Conservation (phyloP, 2,329 filamentous ascomycete genomes). For the Claviceps lovelessii region DNA sequence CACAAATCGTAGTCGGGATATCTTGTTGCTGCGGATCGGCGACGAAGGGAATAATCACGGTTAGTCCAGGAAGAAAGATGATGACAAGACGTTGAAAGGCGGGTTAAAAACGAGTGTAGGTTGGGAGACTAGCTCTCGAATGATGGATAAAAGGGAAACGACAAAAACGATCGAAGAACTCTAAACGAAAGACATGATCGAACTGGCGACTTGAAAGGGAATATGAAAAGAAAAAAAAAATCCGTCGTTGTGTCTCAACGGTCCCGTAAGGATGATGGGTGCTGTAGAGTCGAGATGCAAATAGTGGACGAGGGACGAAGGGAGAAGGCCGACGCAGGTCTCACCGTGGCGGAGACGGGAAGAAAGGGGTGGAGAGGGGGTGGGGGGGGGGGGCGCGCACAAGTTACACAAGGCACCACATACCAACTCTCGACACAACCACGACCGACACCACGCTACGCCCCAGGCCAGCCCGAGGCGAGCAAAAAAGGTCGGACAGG, state of each 20-base stretch:
- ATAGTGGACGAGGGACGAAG: conserved; percentile 4
- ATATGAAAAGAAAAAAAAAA: conserved; percentile 8
- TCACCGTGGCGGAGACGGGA: conserved; percentile 7
- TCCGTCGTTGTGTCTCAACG: conserved; percentile 5
- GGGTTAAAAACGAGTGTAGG: conserved; percentile 14
- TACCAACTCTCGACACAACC: background rate
- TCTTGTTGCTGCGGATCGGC: background rate
- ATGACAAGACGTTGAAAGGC: background rate
- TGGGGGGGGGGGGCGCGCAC: too few relatives aligned
- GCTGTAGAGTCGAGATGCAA: background rate
- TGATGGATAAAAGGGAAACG: background rate
- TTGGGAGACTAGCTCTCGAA: conserved; percentile 11
- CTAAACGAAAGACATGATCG: conserved; percentile 23
- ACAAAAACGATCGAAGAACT: conserved; percentile 8
- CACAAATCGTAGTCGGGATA: conserved; percentile 4
- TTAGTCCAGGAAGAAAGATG: background rate
- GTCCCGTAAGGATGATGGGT: conserved; percentile 5
- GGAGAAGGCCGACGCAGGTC: conserved; percentile 8
- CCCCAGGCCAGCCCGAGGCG: background rate
- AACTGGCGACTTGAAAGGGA: conserved; percentile 9
- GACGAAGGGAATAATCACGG: background rate
- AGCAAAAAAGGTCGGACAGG: background rate
- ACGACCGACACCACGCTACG: background rate
- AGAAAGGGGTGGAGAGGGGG: background rate
- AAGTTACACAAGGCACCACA: background rate